Base-by-base conservation (phyloP, 495 filamentous ascomycete genomes). In the Aspergillus indologenus region DNA sequence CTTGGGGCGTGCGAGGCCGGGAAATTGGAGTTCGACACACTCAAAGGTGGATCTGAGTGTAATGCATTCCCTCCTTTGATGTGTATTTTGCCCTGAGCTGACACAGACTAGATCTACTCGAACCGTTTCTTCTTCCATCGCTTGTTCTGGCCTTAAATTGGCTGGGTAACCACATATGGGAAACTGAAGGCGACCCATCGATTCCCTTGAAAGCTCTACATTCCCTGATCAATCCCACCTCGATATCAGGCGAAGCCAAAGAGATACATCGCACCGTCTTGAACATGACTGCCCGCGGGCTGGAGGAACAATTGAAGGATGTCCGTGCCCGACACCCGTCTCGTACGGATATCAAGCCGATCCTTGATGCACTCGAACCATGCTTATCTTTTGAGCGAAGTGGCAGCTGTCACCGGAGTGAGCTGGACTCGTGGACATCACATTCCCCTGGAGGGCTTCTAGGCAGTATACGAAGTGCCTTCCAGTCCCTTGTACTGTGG, bases 41-140 rank as follows among this genome's bases (percentile, higher is more conserved):
- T 98, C 0, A 95, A 91, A 69, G 86, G 85, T 2, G 94, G 92
- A 0, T 83, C 97, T 45, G 92, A 96, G 79, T 94, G 89, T 90
- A 74, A 81, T 85, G n/a, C 1, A n/a, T 26, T 23, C 15, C 5
- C 21, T 8, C 5, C 19, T 18, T 29, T 22, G 42, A 17, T 34
- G 9, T n/a, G 9, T 7, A 31, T 48, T 26, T 49, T 20, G 31
- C 9, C 29, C 44, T 40, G 9, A 31, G 22, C 45, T 56, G 23
- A 48, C 19, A 23, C 60, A 5, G 49, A 15, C 47, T 48, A 91
- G 87, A 93, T 70, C 76, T 98, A 2, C 87, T 96, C 26, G 91
- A 96, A 58, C 87, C 91, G 0, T 95, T 97, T 57, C 78, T 98
- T 2, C 79, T 98, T 17, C 92, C 94, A 1, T 93, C 92, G 12